Evolutionary conservation across 345 rosid species (phyloP).

Genomic region (Pugionium dolabratum): DNA sequence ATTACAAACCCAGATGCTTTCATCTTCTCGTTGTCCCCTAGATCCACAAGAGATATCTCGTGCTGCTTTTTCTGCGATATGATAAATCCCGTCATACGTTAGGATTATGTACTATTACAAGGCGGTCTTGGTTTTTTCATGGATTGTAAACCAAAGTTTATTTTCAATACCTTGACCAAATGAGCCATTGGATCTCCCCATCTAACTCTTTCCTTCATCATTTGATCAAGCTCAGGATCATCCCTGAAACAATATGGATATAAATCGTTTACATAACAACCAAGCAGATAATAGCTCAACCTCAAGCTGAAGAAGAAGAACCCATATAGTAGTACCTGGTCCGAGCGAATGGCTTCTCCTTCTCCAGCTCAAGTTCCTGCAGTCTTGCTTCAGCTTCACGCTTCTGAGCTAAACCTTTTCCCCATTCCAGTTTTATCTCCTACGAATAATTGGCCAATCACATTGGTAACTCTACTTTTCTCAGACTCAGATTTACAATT

Average conservation of each 20-base stretch:
- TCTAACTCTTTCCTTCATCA: constrained; percentile 72
- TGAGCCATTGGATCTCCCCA: constrained; percentile 99
- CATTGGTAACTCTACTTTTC: constrained; percentile 2
- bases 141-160: not conserved
- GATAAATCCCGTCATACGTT: not conserved
- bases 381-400: constrained; percentile 76
- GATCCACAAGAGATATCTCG: constrained; percentile 56
- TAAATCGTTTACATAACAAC: constrained; percentile 3
- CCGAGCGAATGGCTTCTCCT: constrained; percentile 89
- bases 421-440: constrained; percentile 93
- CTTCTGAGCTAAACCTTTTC: constrained; percentile 97
- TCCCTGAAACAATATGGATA: constrained; percentile 52
- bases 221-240: constrained; percentile 85
- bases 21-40: constrained; percentile 87
- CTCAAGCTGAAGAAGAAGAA: constrained; percentile 12
- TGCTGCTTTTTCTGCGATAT: constrained; percentile 58
- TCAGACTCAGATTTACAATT: not conserved
- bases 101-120: not conserved
- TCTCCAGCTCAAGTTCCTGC: constrained; percentile 76
- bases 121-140: constrained; percentile 1
- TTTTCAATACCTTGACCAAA: constrained; percentile 70
- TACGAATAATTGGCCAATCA: constrained; percentile 34
- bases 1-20: constrained; percentile 83
- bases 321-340: constrained; percentile 51
- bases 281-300: constrained; percentile 12